Evolutionary conservation across 768 basidiomycete species (phyloP).

Genomic region (Neoboletus magnificus): DNA sequence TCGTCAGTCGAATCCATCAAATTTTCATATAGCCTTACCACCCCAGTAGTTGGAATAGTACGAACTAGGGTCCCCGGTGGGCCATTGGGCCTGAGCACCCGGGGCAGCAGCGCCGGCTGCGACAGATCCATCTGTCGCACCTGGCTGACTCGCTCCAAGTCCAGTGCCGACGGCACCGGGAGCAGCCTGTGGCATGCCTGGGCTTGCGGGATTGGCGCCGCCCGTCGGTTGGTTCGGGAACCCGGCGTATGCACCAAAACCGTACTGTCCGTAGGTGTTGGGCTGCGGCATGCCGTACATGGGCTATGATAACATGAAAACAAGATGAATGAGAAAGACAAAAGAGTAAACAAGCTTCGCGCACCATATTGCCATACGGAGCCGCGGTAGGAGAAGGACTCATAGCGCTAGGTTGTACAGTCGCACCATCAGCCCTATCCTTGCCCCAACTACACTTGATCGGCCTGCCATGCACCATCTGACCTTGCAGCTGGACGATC

Average conservation of each 20-base stretch:
- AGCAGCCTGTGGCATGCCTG: slow-evolving; percentile 55
- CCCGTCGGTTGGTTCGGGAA: slow-evolving; percentile 61
- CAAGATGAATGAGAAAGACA: background rate
- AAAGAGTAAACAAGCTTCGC: background rate
- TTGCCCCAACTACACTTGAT: slow-evolving; percentile 99
- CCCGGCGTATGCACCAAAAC: slow-evolving; percentile 70
- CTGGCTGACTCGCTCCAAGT: slow-evolving; percentile 54
- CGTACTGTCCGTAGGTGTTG: slow-evolving; percentile 69
- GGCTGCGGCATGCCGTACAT: slow-evolving; percentile 92
- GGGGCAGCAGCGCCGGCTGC: slow-evolving; percentile 47
- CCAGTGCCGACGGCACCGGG: slow-evolving; percentile 52
- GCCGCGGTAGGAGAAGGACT: slow-evolving; percentile 60
- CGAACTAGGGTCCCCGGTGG: slow-evolving; percentile 63
- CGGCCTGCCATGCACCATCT: slow-evolving; percentile 94
- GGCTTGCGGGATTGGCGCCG: slow-evolving; percentile 42
- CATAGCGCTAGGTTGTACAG: slow-evolving; percentile 47
- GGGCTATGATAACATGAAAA: slow-evolving; percentile 43
- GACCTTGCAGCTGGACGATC: slow-evolving; percentile 94
- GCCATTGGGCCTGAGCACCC: slow-evolving; percentile 75
- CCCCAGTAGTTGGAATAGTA: slow-evolving; percentile 87
- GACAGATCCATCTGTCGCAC: slow-evolving; percentile 52
- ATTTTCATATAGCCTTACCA: slow-evolving; percentile 43
- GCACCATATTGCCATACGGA: slow-evolving; percentile 80
- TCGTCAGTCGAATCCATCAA: slow-evolving; percentile 11
- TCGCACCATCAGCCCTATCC: slow-evolving; percentile 76